phyloP scores from a whole-genome alignment of 2,329 filamentous ascomycete genomes.

The Ambrosiella cleistominuta region DNA sequence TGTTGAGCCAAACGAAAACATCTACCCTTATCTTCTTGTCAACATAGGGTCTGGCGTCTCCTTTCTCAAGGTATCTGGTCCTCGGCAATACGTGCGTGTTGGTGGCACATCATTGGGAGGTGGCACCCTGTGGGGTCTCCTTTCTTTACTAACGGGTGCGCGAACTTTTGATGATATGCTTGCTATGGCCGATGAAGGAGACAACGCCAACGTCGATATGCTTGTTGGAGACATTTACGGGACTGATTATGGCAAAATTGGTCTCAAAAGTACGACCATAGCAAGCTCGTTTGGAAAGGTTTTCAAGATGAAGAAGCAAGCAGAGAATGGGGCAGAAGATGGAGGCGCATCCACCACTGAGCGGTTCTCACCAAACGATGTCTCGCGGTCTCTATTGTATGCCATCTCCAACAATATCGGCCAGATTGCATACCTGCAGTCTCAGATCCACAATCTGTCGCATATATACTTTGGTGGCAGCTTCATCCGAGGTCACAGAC shows the following conservation, averaged over 20 bases:
- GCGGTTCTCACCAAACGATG: slow-evolving; percentile 64
- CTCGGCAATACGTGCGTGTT: slow-evolving; percentile 71
- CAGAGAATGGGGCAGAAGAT: slow-evolving; percentile 63
- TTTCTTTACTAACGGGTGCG: slow-evolving; percentile 83
- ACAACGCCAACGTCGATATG: slow-evolving; percentile 90
- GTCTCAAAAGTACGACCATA: slow-evolving; percentile 86
- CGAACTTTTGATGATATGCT: slow-evolving; percentile 97
- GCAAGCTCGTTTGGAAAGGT: slow-evolving; percentile 95
- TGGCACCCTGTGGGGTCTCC: slow-evolving; percentile 90
- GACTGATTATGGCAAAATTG: slow-evolving; percentile 88
- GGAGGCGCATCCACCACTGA: slow-evolving; percentile 21
- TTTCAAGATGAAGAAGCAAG: slow-evolving; percentile 76
- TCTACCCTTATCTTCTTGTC: slow-evolving; percentile 92
- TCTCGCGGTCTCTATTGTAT: slow-evolving; percentile 80
- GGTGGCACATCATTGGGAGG: slow-evolving; percentile 89
- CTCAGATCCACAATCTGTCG: slow-evolving; percentile 76
- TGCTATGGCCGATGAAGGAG: slow-evolving; percentile 71
- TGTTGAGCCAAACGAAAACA: slow-evolving; percentile 54
- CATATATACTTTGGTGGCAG: slow-evolving; percentile 96
- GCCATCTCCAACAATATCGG: slow-evolving; percentile 97
- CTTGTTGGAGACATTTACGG: slow-evolving; percentile 97
- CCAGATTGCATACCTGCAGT: slow-evolving; percentile 94
- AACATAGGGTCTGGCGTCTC: slow-evolving; percentile 96
- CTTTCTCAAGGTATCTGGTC: slow-evolving; percentile 91
- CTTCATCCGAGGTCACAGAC: slow-evolving; percentile 87